These are phyloP conservation scores for Ehretia macrophylla DNA, from an alignment of 257 asterid species.

Conservation along the genomic window DNA sequence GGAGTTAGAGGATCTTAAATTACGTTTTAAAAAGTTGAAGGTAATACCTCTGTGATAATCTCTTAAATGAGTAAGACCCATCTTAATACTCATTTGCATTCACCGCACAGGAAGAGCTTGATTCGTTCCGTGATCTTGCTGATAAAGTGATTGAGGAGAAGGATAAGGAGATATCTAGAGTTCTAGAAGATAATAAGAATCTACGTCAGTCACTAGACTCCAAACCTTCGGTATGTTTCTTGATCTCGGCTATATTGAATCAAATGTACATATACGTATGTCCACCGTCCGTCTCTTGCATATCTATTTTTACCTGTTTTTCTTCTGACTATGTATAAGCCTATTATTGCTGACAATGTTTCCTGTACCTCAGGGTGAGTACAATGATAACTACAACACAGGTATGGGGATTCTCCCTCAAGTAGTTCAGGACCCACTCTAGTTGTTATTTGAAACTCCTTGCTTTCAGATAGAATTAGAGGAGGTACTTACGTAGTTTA, in stretches of 20 bases:
- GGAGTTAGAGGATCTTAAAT: conserved; percentile 65
- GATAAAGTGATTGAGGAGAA: conserved; percentile 97
- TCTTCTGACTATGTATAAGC: background rate
- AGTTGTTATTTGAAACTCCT: background rate
- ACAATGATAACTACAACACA: conserved; percentile 38
- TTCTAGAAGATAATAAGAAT: conserved; percentile 68
- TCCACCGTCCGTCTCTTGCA: conserved; percentile 3
- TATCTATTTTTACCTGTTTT: conserved; percentile 3
- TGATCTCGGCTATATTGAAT: conserved; percentile 12
- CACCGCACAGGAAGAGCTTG: conserved; percentile 72
- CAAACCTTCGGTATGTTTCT: conserved; percentile 54
- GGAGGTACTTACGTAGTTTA: background rate
- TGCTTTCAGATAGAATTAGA: background rate
- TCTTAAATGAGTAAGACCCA: conserved; percentile 15
- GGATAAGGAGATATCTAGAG: conserved; percentile 80
- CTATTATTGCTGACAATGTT: conserved; percentile 19
- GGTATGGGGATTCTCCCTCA: conserved; percentile 37
- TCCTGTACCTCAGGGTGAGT: conserved; percentile 47
- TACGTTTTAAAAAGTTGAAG: conserved; percentile 58
- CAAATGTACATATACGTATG: conserved; percentile 3
- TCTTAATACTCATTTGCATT: conserved; percentile 15
- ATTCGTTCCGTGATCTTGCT: conserved; percentile 86
- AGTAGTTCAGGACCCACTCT: background rate
- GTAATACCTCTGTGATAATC: conserved; percentile 29
- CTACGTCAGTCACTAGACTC: conserved; percentile 65